Evolutionary conservation across 805 yeast genomes (phyloP).

Genomic region (Yarrowia bubula): DNA sequence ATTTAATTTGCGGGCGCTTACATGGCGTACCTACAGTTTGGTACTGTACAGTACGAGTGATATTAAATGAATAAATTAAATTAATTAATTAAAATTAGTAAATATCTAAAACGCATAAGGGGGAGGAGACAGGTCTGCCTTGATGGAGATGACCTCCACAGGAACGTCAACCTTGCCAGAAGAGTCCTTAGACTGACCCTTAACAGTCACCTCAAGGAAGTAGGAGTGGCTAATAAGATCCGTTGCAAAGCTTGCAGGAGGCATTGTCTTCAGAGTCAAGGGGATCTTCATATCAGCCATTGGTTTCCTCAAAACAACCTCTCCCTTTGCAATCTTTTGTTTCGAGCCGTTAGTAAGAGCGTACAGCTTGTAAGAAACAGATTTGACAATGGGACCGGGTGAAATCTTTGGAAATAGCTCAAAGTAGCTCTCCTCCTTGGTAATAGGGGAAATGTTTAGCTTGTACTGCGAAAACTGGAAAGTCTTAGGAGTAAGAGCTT

Average conservation of each 20-base stretch:
- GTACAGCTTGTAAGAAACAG: constrained; percentile 1
- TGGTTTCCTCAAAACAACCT: background rate
- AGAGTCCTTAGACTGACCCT: background rate
- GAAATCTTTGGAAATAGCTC: background rate
- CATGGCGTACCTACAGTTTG: too few relatives aligned
- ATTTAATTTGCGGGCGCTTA: too few relatives aligned
- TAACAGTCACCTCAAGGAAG: background rate
- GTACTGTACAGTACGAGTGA: background rate
- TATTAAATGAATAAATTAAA: background rate
- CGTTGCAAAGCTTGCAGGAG: background rate
- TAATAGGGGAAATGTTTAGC: background rate
- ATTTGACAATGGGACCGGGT: background rate
- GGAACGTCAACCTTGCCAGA: background rate
- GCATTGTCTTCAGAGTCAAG: background rate
- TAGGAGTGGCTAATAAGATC: background rate
- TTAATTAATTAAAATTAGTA: background rate
- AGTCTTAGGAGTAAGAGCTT: background rate
- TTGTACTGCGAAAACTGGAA: background rate
- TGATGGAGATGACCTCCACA: background rate
- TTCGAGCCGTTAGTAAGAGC: constrained; percentile 1
- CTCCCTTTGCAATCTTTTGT: background rate
- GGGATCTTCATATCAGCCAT: constrained; percentile 9
- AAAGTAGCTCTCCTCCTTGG: background rate
- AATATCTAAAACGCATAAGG: background rate
- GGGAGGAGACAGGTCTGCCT: background rate